Conservation (phyloP, 768 basidiomycete genomes). For the Daedaleopsis sinensis region DNA sequence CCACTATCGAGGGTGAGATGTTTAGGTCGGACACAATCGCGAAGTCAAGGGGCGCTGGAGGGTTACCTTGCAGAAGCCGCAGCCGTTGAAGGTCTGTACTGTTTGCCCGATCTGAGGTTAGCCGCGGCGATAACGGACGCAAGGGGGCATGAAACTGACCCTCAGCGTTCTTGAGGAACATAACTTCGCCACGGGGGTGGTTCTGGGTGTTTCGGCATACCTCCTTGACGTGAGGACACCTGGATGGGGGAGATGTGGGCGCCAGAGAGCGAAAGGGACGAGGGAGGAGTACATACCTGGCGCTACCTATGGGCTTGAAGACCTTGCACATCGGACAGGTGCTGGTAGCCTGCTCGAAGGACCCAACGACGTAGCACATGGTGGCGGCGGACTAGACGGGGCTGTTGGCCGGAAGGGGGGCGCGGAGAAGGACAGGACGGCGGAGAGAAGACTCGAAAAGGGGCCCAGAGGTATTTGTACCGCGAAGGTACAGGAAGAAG, state of each 20-base stretch:
- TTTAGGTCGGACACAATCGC: constrained; percentile 9
- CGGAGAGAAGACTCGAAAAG: constrained; percentile 27
- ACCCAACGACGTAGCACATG: constrained; percentile 78
- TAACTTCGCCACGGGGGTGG: constrained; percentile 79
- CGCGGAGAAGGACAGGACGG: constrained; percentile 30
- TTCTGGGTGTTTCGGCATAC: constrained; percentile 72
- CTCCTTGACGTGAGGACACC: constrained; percentile 78
- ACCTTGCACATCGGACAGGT: constrained; percentile 88
- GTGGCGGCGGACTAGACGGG: constrained; percentile 24
- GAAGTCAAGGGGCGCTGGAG: constrained; percentile 21
- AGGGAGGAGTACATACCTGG: constrained; percentile 46
- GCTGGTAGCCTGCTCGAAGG: constrained; percentile 65
- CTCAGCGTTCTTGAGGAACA: constrained; percentile 87
- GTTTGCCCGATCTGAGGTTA: constrained; percentile 18
- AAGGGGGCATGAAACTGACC: constrained; percentile 47
- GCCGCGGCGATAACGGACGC: constrained; percentile 21
- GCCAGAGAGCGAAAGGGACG: constrained; percentile 20
- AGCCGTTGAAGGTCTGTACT: constrained; percentile 85
- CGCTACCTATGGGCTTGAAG: constrained; percentile 53
- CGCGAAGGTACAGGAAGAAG: constrained; percentile 39
- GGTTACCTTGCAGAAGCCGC: constrained; percentile 87
- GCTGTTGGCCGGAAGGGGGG: constrained; percentile 21
- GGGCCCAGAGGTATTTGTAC: constrained; percentile 44
- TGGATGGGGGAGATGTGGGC: constrained; percentile 37
- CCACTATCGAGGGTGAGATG: constrained; percentile 57